phyloP scores from a whole-genome alignment of 805 yeast genomes.

The Saturnispora diversa region DNA sequence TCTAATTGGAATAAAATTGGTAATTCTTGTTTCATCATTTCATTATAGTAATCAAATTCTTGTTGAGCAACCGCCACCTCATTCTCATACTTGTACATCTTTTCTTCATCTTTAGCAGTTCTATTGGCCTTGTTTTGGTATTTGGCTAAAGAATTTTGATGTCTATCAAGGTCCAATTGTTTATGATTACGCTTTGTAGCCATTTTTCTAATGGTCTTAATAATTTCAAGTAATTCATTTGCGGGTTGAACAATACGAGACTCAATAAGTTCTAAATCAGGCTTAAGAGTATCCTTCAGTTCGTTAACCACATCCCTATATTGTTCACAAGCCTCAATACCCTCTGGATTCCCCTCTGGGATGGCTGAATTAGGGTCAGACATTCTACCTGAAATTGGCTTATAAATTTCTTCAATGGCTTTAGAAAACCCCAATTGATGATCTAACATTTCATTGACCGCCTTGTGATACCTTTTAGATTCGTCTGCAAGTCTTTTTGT shows the following conservation, averaged over 20 bases:
- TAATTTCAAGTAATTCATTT: constrained; percentile 77
- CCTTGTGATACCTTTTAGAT: constrained; percentile 79
- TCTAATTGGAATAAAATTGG: constrained; percentile 84
- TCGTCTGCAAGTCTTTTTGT: constrained; percentile 86
- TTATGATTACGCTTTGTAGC: constrained; percentile 93
- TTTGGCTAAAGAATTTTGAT: constrained; percentile 58
- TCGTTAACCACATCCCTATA: constrained; percentile 84
- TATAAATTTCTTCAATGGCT: constrained; percentile 91
- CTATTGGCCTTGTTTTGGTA: constrained; percentile 76
- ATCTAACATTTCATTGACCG: constrained; percentile 88
- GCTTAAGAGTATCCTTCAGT: constrained; percentile 75
- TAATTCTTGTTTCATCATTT: constrained; percentile 83
- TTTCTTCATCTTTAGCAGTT: constrained; percentile 85
- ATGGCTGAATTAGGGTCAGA: constrained; percentile 81
- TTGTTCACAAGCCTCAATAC: constrained; percentile 89
- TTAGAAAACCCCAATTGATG: constrained; percentile 94
- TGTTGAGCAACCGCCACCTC: constrained; percentile 87
- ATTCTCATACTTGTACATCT: constrained; percentile 79
- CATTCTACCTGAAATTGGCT: constrained; percentile 88
- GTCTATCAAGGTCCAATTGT: constrained; percentile 89
- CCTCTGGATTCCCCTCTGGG: constrained; percentile 95
- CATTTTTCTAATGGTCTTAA: constrained; percentile 82
- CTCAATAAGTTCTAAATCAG: constrained; percentile 89
- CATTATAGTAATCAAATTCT: constrained; percentile 93
- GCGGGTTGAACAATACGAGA: constrained; percentile 86